Base-by-base conservation (phyloP, 495 filamentous ascomycete species). In the Aspergillus conjunctus region DNA sequence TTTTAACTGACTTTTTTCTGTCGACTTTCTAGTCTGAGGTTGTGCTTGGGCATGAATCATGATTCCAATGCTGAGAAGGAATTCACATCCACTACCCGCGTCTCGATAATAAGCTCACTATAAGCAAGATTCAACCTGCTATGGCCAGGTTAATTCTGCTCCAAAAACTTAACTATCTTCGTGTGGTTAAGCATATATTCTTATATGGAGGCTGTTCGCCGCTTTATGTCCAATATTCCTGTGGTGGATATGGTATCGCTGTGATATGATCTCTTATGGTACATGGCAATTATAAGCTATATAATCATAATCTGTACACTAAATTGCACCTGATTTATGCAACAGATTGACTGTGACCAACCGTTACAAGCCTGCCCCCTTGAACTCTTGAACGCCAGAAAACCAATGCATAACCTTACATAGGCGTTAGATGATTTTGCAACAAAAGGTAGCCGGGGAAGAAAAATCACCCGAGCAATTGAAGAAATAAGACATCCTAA, bases 251-350 rank as follows among this genome's bases (percentile, higher is more conserved):
- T 26, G 26, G 45, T 22, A 45, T 39, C 51, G 21, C 18, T 44
- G 37, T 8, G 21, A 39, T 34, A 17, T 46, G 33, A 58, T 56
- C 20, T 46, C 55, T 30, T 60, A 64, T 64, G 56, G 54, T 64
- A 64, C 60, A 63, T 51, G 56, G 62, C 51, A 54, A 33, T 46
- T 59, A 37, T 56, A 52, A 56, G 34, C 45, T 54, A 63, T 58
- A 54, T 49, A 58, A 43, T 54, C 33, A 59, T 51, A 43, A 54
- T 43, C 34, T 57, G 59, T 58, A 48, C 49, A 56, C 49, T 45
- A 51, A 22, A 52, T 51, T 39, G 26, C 39, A 37, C 43, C 31
- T 8, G 32, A 37, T 9, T 11, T n/a, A 39, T 41, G 33, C 31
- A 45, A 21, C 14, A 14, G 30, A 45, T 51, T 51, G 33, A 60